These are phyloP conservation scores for Phycomyces nitens DNA, from an alignment of 192 early-diverging fungal species.

Conservation along the genomic window DNA sequence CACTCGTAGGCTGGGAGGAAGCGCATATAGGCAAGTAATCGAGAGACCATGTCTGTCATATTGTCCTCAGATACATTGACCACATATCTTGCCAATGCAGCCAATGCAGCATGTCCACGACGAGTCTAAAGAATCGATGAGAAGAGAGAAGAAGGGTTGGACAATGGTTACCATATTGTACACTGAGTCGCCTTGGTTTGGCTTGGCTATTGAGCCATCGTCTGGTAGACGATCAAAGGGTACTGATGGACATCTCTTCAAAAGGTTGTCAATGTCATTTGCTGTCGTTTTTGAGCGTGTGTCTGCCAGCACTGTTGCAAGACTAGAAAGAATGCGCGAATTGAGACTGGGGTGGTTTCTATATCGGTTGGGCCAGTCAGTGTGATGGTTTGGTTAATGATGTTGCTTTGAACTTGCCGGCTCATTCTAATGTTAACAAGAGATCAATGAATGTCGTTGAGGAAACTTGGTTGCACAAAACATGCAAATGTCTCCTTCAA, in stretches of 20 bases:
- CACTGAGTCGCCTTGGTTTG: neutral
- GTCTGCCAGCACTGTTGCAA: constrained; percentile 43
- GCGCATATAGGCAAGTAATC: constrained; percentile 25
- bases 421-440: too few relatives aligned
- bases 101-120: constrained; percentile 25
- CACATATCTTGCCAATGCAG: constrained; percentile 25
- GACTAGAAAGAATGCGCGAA: constrained; percentile 43
- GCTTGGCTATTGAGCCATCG: neutral
- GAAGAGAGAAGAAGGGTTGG: neutral
- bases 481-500: too few relatives aligned
- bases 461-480: too few relatives aligned
- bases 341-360: constrained; percentile 53
- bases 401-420: too few relatives aligned
- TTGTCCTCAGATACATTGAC: constrained; percentile 8
- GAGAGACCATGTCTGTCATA: constrained; percentile 20
- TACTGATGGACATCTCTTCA: constrained; percentile 34
- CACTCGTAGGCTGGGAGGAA: constrained; percentile 27
- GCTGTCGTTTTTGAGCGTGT: constrained; percentile 33
- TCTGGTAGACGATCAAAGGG: neutral
- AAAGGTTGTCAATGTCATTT: constrained; percentile 36
- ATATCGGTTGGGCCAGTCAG: neutral
- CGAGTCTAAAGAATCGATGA: constrained; percentile 16
- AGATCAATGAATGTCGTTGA: too few relatives aligned
- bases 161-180: constrained; percentile 1
- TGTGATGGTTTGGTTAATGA: too few relatives aligned